phyloP scores from a whole-genome alignment of 1,139 yeast genomes.

The Meyerozyma guilliermondii region DNA sequence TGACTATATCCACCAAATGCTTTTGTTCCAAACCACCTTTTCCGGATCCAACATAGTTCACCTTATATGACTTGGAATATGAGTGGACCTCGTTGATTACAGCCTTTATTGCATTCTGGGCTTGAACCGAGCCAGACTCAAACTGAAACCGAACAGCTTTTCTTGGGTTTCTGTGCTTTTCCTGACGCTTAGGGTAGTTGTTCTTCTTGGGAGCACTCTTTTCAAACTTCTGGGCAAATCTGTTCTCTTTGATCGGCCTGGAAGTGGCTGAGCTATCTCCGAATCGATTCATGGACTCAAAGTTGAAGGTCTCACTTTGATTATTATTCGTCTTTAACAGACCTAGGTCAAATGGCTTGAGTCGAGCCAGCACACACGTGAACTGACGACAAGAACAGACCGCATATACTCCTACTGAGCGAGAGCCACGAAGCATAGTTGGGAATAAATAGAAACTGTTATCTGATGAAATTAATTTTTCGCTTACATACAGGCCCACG shows the following conservation, averaged over 20 bases:
- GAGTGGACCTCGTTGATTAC: constrained; percentile 24
- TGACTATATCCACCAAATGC: constrained; percentile 27
- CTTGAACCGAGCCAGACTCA: constrained; percentile 17
- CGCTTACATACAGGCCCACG: background rate
- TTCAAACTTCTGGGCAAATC: constrained; percentile 1
- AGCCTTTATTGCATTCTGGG: constrained; percentile 26
- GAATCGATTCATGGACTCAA: background rate
- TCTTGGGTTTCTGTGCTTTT: constrained; percentile 5
- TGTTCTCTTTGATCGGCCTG: background rate
- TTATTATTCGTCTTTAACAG: background rate
- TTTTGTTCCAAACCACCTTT: constrained; percentile 17
- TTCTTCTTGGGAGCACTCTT: background rate
- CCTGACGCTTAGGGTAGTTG: background rate
- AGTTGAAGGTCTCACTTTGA: background rate
- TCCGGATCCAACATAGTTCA: constrained; percentile 22
- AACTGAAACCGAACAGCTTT: constrained; percentile 13
- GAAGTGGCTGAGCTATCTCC: background rate
- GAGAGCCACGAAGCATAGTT: background rate
- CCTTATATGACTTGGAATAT: constrained; percentile 18
- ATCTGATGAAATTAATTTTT: background rate
- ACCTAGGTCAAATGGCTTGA: background rate
- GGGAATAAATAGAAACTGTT: background rate
- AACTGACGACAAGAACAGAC: background rate
- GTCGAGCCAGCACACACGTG: background rate
- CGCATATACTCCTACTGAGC: background rate